phyloP scores from a whole-genome alignment of 2,329 filamentous ascomycete species.

The Dactylellina haptotyla region DNA sequence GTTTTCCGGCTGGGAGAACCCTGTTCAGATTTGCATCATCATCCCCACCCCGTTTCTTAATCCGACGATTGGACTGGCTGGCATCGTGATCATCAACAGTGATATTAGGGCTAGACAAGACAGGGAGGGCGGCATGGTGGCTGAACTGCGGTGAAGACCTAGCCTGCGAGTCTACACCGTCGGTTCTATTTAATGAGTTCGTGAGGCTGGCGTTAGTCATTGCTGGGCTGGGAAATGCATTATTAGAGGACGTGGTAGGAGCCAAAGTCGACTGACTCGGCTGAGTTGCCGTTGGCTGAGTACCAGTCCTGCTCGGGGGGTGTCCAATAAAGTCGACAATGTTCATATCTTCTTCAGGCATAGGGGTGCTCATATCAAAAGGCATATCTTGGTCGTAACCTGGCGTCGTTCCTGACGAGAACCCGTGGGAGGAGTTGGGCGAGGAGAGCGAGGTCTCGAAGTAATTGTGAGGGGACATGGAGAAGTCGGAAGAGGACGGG shows the following conservation, averaged over 20 bases:
- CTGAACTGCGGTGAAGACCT: not conserved
- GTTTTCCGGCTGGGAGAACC: constrained; percentile 33
- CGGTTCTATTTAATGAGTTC: constrained; percentile 10
- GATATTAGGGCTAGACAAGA: constrained; percentile 38
- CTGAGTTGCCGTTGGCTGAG: constrained; percentile 25
- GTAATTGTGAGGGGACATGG: constrained; percentile 50
- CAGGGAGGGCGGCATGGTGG: constrained; percentile 6
- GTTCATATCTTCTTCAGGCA: constrained; percentile 44
- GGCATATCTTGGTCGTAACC: constrained; percentile 51
- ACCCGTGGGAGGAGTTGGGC: constrained; percentile 47
- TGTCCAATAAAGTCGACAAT: constrained; percentile 38
- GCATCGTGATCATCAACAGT: constrained; percentile 52
- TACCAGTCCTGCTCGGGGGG: constrained; percentile 12
- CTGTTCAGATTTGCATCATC: constrained; percentile 37
- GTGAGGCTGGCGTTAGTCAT: constrained; percentile 41
- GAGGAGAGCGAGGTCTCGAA: constrained; percentile 47
- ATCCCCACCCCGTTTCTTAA: constrained; percentile 26
- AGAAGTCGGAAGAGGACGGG: constrained; percentile 52
- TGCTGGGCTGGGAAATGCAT: constrained; percentile 42
- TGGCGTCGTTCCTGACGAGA: constrained; percentile 46
- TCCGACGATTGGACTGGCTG: constrained; percentile 26
- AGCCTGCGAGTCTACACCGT: not conserved
- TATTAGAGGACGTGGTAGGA: constrained; percentile 6
- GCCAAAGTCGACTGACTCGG: constrained; percentile 16
- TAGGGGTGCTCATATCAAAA: constrained; percentile 43